A percentile compares a stretch with the other conserved stretches of the same genome.
Conservation (phyloP, 108 stramenopile genomes). For the Skeletonema grethae region DNA sequence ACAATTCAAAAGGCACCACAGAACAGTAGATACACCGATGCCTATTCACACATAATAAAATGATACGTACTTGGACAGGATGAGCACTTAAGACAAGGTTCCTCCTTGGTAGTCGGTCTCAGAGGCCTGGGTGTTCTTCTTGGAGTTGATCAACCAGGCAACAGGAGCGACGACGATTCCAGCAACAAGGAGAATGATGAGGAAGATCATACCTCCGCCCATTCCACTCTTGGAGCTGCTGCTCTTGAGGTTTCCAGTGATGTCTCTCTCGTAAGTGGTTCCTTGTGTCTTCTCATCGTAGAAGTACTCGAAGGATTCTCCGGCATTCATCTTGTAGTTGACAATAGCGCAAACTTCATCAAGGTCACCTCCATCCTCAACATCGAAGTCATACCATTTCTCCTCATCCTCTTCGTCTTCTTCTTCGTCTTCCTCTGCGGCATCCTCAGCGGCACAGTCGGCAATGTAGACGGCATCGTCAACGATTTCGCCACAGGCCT, state of each 20-base stretch:
- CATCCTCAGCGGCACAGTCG: not conserved
- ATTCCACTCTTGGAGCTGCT: not conserved
- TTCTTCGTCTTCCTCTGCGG: not conserved
- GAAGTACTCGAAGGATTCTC: conserved; percentile 4
- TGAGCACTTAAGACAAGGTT: conserved; percentile 3
- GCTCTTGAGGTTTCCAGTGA: not conserved
- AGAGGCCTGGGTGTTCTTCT: conserved; percentile 1
- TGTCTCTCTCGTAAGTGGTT: conserved; percentile 20
- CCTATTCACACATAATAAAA: not conserved
- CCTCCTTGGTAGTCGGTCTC: conserved; percentile 5
- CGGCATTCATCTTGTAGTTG: conserved; percentile 19
- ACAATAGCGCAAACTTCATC: conserved; percentile 27
- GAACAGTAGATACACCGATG: not conserved
- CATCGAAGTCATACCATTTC: conserved; percentile 33
- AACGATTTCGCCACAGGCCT: not conserved
- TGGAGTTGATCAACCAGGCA: conserved; percentile 3
- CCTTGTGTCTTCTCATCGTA: conserved; percentile 36
- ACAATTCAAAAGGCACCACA: too few relatives aligned
- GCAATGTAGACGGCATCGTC: not conserved
- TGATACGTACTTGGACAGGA: not conserved
- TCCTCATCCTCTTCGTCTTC: conserved; percentile 28
- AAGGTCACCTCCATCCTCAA: conserved; percentile 24
- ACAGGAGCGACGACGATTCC: not conserved
- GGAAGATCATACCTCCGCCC: not conserved
- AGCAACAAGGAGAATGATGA: not conserved